phyloP scores from a whole-genome alignment of 805 yeast genomes.

The Isabelozyma rhagii region DNA sequence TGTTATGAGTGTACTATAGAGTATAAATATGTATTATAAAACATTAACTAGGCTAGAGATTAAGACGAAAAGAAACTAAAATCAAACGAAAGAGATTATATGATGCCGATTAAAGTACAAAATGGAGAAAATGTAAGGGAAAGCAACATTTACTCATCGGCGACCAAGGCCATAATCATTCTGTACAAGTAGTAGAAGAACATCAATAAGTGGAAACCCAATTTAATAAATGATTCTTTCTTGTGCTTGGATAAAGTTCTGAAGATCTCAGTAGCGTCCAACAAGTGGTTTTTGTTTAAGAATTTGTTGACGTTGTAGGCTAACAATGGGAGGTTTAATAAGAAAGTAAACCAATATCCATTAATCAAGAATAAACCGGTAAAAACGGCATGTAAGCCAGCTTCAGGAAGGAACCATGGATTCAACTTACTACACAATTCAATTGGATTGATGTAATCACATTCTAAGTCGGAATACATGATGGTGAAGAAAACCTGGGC shows the following conservation, averaged over 20 bases:
- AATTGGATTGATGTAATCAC: conserved; percentile 96
- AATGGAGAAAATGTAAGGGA: background rate
- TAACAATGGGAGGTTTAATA: conserved; percentile 77
- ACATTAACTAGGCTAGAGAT: background rate
- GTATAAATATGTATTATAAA: background rate
- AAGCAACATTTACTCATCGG: conserved; percentile 42
- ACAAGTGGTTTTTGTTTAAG: conserved; percentile 72
- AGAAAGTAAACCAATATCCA: conserved; percentile 89
- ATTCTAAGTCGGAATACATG: conserved; percentile 91
- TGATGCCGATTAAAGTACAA: background rate
- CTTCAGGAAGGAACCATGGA: conserved; percentile 87
- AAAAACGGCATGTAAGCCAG: conserved; percentile 71
- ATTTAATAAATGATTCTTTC: conserved; percentile 84
- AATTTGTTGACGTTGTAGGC: conserved; percentile 83
- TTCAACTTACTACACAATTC: conserved; percentile 93
- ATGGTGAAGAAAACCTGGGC: conserved; percentile 93
- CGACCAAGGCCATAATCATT: conserved; percentile 91
- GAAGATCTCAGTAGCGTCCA: conserved; percentile 97
- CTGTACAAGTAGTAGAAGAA: conserved; percentile 95
- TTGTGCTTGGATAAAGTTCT: conserved; percentile 91
- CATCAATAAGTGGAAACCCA: conserved; percentile 86
- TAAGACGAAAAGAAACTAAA: background rate
- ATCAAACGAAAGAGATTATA: background rate
- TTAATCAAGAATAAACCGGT: conserved; percentile 71
- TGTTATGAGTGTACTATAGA: no score